Conservation (phyloP, 2,329 filamentous ascomycete genomes). For the Fusarium mundagurra region DNA sequence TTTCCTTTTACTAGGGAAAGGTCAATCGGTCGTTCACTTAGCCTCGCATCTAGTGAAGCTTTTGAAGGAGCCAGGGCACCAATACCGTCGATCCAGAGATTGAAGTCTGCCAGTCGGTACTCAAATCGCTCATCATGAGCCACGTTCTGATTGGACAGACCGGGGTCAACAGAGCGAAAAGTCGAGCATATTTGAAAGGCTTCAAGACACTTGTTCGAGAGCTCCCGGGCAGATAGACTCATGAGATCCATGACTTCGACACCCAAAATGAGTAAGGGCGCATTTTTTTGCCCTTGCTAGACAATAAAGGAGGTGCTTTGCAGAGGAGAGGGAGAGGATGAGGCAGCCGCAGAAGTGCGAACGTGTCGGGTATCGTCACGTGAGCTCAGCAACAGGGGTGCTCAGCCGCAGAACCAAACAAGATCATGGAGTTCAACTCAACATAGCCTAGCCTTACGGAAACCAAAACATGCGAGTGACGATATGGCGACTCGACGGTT, state of each 20-base stretch:
- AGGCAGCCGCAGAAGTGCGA: not conserved
- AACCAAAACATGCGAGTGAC: not conserved
- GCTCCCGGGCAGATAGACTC: not conserved
- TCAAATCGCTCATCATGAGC: not conserved
- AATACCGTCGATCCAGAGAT: not conserved
- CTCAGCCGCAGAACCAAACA: not conserved
- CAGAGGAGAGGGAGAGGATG: not conserved
- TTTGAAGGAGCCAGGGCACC: not conserved
- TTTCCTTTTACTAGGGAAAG: not conserved
- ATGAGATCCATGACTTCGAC: rapidly evolving
- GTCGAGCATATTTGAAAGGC: not conserved
- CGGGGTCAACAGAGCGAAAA: rapidly evolving
- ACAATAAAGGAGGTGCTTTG: too few relatives aligned
- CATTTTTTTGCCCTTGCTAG: too few relatives aligned
- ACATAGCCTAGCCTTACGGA: not conserved
- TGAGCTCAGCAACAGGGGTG: not conserved
- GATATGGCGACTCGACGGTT: rapidly evolving
- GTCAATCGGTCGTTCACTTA: not conserved
- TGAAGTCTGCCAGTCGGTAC: not conserved
- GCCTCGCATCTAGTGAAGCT: not conserved
- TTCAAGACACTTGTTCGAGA: not conserved
- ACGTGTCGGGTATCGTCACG: not conserved
- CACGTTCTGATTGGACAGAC: not conserved
- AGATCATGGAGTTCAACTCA: not conserved
- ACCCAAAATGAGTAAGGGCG: rapidly evolving